Conservation (phyloP, 2,329 filamentous ascomycete genomes). For the Cladorrhinum sp. region DNA sequence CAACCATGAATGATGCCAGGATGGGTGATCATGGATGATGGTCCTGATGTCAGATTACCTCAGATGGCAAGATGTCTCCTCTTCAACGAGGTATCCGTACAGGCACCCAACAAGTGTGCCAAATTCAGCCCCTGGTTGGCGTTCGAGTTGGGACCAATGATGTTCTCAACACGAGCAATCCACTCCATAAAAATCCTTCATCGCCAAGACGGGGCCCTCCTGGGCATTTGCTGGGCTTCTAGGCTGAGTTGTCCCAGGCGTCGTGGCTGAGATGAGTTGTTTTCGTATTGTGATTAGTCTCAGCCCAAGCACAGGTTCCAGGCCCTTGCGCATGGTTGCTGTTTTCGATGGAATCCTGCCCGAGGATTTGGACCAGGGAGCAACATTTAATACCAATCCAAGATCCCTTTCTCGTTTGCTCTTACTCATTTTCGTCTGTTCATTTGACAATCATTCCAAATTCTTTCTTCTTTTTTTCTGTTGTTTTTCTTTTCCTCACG, state of each 20-base stretch:
- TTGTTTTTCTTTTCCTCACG: neutral
- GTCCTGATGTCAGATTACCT: neutral
- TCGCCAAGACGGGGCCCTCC: conserved; percentile 32
- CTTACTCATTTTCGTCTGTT: neutral
- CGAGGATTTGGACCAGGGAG: no score
- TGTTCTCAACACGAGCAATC: conserved; percentile 1
- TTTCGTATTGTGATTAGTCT: neutral
- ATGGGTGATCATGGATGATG: neutral
- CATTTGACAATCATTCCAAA: neutral
- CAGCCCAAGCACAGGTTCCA: neutral
- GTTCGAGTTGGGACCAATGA: conserved; percentile 18
- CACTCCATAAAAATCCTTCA: conserved; percentile 25
- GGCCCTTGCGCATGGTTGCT: neutral
- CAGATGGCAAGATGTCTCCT: neutral
- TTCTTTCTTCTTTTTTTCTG: neutral
- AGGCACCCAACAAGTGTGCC: no score
- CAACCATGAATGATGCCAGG: neutral
- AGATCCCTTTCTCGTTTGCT: neutral
- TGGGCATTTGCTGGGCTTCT: neutral
- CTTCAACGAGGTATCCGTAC: no score
- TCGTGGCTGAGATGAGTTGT: conserved; percentile 1
- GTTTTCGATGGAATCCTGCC: neutral
- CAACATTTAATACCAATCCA: conserved; percentile 4
- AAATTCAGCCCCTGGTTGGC: neutral
- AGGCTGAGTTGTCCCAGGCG: neutral